Percentiles rank a stretch among this genome's conserved stretches.
These are phyloP conservation scores for Penicillium sp. DNA, from an alignment of 2,329 filamentous ascomycete species.

Conservation along the genomic window DNA sequence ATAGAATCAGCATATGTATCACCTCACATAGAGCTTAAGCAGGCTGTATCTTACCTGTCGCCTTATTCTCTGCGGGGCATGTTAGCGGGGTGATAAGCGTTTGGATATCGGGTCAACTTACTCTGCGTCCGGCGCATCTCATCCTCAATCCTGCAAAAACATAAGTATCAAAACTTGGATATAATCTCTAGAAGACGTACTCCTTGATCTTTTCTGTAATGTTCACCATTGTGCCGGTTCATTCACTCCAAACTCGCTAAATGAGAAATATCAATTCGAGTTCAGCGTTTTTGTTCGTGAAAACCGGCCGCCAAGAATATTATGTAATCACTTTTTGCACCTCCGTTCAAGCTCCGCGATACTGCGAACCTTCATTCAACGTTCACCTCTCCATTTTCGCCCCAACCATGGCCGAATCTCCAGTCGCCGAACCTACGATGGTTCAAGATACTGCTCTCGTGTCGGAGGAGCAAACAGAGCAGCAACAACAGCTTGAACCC, in stretches of 20 bases:
- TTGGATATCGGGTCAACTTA: constrained; percentile 50
- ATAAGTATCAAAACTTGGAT: neutral
- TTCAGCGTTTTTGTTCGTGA: neutral
- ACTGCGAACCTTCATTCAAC: neutral
- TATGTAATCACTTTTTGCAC: neutral
- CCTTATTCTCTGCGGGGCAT: constrained; percentile 81
- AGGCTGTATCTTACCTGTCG: constrained; percentile 70
- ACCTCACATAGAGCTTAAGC: too few relatives aligned
- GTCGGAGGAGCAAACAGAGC: constrained; percentile 4
- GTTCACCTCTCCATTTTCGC: neutral
- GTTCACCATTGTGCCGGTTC: constrained; percentile 76
- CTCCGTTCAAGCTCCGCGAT: neutral
- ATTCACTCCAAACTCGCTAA: neutral
- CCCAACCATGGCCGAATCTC: constrained; percentile 1
- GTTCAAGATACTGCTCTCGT: neutral
- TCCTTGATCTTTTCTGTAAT: constrained; percentile 99
- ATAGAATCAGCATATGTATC: constrained; percentile 2
- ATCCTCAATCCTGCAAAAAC: constrained; percentile 80
- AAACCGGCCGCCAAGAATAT: neutral
- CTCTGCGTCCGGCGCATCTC: constrained; percentile 99
- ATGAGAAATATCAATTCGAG: neutral
- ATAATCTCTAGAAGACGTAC: constrained; percentile 48
- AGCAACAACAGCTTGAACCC: constrained; percentile 22
- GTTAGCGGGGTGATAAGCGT: constrained; percentile 29
- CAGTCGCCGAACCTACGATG: constrained; percentile 26